Evolutionary conservation across 164 flowering plant species (phyloP).

Genomic region (Umbilicus rupestris): DNA sequence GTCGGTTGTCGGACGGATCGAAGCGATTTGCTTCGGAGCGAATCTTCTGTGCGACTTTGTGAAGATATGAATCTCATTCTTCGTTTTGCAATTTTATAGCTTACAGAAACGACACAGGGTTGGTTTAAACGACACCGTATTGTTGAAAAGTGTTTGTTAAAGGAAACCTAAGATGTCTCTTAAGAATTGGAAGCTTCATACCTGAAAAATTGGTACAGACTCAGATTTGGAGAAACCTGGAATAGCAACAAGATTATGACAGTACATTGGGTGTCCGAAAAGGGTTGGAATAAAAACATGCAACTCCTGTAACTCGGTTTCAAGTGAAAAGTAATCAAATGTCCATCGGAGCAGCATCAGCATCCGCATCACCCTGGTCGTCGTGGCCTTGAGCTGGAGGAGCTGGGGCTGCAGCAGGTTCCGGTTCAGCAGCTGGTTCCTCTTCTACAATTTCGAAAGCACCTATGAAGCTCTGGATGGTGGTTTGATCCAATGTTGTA

Average conservation of each 20-base stretch:
- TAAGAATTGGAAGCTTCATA: no score
- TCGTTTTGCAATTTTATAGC: no score
- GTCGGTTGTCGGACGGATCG: no score
- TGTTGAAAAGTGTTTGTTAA: no score
- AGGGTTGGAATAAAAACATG: neutral
- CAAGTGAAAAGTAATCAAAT: conserved; percentile 19
- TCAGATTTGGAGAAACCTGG: no score
- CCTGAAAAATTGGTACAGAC: no score
- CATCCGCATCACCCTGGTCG: conserved; percentile 12
- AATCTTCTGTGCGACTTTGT: no score
- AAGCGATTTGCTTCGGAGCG: no score
- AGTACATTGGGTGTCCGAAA: neutral
- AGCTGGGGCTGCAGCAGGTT: conserved; percentile 17
- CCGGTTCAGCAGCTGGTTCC: conserved; percentile 35
- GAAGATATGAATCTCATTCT: no score
- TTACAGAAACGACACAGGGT: no score
- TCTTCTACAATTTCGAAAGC: conserved; percentile 53
- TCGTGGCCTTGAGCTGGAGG: neutral
- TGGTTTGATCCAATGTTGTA: conserved; percentile 51
- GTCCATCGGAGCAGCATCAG: conserved; percentile 56
- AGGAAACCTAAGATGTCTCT: no score
- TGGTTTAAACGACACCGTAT: no score
- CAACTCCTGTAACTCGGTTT: neutral
- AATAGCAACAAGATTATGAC: neutral
- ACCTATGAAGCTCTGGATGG: conserved; percentile 61